Conservation (phyloP, 2,329 filamentous ascomycete species). For the Ceratocystis papillata region DNA sequence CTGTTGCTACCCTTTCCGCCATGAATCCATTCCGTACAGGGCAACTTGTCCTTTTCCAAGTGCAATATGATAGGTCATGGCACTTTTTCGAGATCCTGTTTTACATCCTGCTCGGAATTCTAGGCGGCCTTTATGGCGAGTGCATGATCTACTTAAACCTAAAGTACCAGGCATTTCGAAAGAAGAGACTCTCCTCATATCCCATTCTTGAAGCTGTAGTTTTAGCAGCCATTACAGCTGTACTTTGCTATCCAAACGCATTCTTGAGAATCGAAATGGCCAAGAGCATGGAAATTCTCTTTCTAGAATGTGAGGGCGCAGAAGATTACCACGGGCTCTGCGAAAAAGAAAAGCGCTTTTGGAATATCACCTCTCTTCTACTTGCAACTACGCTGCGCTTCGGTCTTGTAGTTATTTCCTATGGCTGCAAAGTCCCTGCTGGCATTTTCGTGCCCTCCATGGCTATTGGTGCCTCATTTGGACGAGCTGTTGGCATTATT, state of each 20-base stretch:
- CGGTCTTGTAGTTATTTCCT: conserved; percentile 85
- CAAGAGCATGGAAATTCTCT: conserved; percentile 97
- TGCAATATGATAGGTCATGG: conserved; percentile 90
- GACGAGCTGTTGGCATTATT: conserved; percentile 83
- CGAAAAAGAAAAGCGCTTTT: conserved; percentile 62
- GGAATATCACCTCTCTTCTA: conserved; percentile 66
- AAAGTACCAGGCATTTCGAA: conserved; percentile 79
- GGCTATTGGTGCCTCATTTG: conserved; percentile 92
- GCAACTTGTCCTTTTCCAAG: conserved; percentile 98
- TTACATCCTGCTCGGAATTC: conserved; percentile 81
- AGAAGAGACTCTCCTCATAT: conserved; percentile 77
- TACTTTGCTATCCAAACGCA: conserved; percentile 94
- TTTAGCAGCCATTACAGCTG: conserved; percentile 69
- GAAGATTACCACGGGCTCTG: conserved; percentile 87
- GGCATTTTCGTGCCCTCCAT: conserved; percentile 98
- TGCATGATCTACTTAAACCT: conserved; percentile 98
- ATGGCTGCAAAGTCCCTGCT: conserved; percentile 94
- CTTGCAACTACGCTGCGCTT: conserved; percentile 71
- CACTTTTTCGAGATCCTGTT: conserved; percentile 95
- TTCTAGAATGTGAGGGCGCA: conserved; percentile 79
- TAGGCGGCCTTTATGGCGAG: conserved; percentile 88
- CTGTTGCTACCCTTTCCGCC: conserved; percentile 79
- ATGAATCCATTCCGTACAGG: conserved; percentile 98
- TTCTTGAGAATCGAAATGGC: conserved; percentile 98
- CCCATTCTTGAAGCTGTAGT: conserved; percentile 78